Conservation (phyloP, 2,329 filamentous ascomycete genomes). For the Colletotrichum coccodes region DNA sequence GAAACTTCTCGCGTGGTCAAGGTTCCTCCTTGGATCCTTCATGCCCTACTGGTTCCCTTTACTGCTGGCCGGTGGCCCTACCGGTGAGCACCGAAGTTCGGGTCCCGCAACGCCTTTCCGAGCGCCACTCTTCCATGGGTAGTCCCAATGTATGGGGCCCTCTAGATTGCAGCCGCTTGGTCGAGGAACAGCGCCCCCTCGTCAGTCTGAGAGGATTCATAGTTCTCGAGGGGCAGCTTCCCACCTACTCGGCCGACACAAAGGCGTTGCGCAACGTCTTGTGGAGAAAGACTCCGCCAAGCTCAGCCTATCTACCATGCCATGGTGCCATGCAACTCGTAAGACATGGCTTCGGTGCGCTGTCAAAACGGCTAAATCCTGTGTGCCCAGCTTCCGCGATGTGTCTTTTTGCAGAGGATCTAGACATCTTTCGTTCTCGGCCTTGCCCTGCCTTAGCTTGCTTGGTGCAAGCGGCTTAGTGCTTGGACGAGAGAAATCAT, state of each 20-base stretch:
- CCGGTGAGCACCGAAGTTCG: conserved; percentile 5
- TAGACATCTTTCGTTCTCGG: background rate
- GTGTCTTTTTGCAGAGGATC: background rate
- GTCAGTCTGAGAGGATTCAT: background rate
- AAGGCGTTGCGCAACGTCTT: background rate
- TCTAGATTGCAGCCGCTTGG: background rate
- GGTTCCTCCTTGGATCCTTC: background rate
- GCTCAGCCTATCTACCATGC: conserved; percentile 11
- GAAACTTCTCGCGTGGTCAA: background rate
- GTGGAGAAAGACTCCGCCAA: background rate
- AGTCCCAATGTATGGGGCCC: background rate
- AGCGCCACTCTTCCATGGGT: background rate
- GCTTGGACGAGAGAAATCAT: background rate
- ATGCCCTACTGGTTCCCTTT: background rate
- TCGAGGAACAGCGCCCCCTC: background rate
- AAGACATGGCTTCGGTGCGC: conserved; percentile 24
- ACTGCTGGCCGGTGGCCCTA: conserved; percentile 5
- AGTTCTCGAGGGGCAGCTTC: background rate
- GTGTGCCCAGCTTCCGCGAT: conserved; percentile 7
- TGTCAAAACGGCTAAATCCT: conserved; percentile 16
- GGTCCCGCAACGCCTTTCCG: conserved; percentile 6
- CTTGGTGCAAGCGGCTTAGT: background rate
- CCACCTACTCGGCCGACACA: conserved; percentile 20
- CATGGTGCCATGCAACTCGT: conserved; percentile 15
- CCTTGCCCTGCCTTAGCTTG: background rate